Evolutionary conservation across 129 eudicot species (phyloP), one percentile per base, ranked within the genome.

Genomic region (Mikania micrantha): DNA sequence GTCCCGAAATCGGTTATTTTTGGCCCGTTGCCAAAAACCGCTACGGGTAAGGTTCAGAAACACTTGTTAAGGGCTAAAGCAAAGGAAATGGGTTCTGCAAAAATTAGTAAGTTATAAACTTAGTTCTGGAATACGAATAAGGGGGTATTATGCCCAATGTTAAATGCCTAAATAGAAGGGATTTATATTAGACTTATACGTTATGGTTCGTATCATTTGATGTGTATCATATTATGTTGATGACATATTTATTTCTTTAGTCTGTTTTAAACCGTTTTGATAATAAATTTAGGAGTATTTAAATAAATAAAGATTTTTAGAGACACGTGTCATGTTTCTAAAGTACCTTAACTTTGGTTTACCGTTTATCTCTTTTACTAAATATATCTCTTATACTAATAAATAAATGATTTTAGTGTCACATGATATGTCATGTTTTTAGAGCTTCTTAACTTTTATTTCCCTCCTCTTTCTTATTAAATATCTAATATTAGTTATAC

Each of bases 21-120:
- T 49, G 97, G 94, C 2, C 81, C 78, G 11, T 74, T 91, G 80
- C 97, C 96, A 3, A 91, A 91, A 77, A 91, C 97, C 0, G 94
- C 97, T 4, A 91, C 97, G 0, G 97, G 97, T 11, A 91, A 91
- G 66, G 82, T 91, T 49, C 97, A 91, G 88, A 91, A 91, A 71
- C 94, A 85, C 48, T n/a, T 85, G 71, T 44, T 91, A 80, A 80
- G 96, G 72, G 81, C 81, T 1, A 85, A 83, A 78, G 97, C 96
- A 0, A 91, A 91, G 84, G 88, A 88, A 78, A 79, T 91, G 90
- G 96, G 97, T 31, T 81, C 97, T 0, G 67, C 83, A 66, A 85
- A 80, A 67, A 62, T 47, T 48, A 91, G 97, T 41, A 82, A 82
- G 70, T 75, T 90, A 54, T 90, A 68, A 72, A 34, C 11, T 21